Evolutionary conservation across 805 yeast genomes (phyloP).

Genomic region (Candida succiphila): DNA sequence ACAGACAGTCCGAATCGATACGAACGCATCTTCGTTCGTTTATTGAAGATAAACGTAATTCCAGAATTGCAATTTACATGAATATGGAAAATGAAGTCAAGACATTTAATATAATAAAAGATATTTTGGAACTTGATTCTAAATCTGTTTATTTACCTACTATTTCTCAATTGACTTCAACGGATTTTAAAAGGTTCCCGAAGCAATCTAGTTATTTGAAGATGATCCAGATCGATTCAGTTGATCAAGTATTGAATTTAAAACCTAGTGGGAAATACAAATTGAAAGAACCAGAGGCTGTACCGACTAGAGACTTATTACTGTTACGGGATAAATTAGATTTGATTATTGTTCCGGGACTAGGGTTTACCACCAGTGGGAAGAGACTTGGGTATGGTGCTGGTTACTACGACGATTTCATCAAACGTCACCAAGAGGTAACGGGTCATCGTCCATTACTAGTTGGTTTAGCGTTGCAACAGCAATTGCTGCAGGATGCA

Average conservation of each 20-base stretch:
- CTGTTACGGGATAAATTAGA: slow-evolving; percentile 33
- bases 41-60: slow-evolving; percentile 26
- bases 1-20: background rate
- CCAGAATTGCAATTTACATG: slow-evolving; percentile 62
- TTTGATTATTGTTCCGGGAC: slow-evolving; percentile 73
- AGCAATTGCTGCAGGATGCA: slow-evolving; percentile 40
- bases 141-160: slow-evolving; percentile 46
- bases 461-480: slow-evolving; percentile 56
- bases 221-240: slow-evolving; percentile 41
- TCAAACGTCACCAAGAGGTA: slow-evolving; percentile 34
- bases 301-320: slow-evolving; percentile 14
- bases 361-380: slow-evolving; percentile 50
- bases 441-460: slow-evolving; percentile 29
- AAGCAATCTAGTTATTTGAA: slow-evolving; percentile 35
- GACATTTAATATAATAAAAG: slow-evolving; percentile 43
- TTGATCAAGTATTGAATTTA: slow-evolving; percentile 33
- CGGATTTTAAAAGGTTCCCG: slow-evolving; percentile 13
- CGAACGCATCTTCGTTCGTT: background rate
- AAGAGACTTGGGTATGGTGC: slow-evolving; percentile 83
- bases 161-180: slow-evolving; percentile 17
- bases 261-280: slow-evolving; percentile 60
- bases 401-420: slow-evolving; percentile 81
- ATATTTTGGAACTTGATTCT: slow-evolving; percentile 39
- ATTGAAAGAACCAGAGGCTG: slow-evolving; percentile 53
- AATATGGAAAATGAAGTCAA: slow-evolving; percentile 68